A percentile compares a stretch with the other conserved stretches of the same genome.
Conservation (phyloP, 2,329 filamentous ascomycete genomes). For the Sporothrix phasma region DNA sequence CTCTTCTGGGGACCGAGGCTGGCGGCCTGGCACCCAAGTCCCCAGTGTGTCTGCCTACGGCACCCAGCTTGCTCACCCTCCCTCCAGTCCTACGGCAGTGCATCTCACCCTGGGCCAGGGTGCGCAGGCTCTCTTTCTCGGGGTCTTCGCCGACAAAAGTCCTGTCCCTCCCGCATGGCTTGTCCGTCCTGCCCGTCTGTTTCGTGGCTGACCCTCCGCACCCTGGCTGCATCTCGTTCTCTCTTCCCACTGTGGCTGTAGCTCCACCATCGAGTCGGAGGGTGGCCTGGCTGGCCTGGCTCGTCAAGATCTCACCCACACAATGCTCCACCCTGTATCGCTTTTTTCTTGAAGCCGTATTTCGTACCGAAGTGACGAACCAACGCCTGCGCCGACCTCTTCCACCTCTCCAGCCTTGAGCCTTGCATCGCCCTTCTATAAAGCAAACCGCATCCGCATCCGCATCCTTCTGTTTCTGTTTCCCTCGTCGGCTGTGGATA, state of each 20-base stretch:
- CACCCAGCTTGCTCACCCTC: neutral
- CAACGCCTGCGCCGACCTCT: neutral
- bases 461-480: conserved; percentile 7
- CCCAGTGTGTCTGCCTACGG: conserved; percentile 7
- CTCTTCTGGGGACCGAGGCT: conserved; percentile 1
- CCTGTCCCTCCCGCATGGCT: neutral
- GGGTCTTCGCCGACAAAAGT: neutral
- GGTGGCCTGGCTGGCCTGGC: no score
- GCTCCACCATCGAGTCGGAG: no score
- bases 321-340: no score
- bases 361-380: neutral
- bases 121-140: neutral
- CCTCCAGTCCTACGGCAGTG: neutral
- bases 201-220: neutral
- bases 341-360: no score
- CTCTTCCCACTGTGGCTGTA: neutral
- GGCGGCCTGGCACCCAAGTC: neutral
- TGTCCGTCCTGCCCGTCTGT: neutral
- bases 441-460: conserved; percentile 7
- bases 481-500: neutral
- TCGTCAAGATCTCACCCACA: no score
- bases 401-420: neutral
- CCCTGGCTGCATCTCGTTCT: neutral
- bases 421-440: conserved; percentile 5
- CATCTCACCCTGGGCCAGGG: no score